Evolutionary conservation across 495 filamentous ascomycete species (phyloP), one percentile per base, ranked within the genome.

Genomic region (Hypoxylon trugodes): DNA sequence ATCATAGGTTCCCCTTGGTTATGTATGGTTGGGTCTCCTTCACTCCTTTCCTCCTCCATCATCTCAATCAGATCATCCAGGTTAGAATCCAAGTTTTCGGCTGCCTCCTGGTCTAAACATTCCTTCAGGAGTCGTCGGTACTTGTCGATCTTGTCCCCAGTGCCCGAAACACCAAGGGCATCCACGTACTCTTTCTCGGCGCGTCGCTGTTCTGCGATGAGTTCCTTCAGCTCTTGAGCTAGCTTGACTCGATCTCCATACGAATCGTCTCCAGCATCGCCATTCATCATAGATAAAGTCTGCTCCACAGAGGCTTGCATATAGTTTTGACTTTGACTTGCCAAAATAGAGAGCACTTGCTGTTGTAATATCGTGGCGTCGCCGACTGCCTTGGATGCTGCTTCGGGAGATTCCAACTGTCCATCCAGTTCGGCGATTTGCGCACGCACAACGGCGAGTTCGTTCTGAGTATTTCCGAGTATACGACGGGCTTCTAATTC

Each of bases 401-500:
- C 68, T 6, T 82, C 80, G 24, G 77, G 78, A 12, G 77, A 49
- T 57, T 82, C 80, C 22, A 81, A 54, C 28, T 75, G 70, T 6
- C 63, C 61, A 19, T 79, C 73, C 4, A 84, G 68, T 19, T 85
- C 84, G 18, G 77, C 68, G 19, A 84, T 75, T 52, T 83, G 73
- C 22, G 77, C 73, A 18, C 74, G 76, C 16, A 86, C 73, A 5
- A 74, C 75, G 4, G 77, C 75, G 10, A 87, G 69, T 65, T 90
- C 87, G 6, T 74, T 79, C 30, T 83, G 76, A 3, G 84, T 80
- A 54, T 81, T 82, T 18, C 61, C 63, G 7, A 85, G 71, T 41
- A 89, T 81, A 3, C 84, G 80, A 36, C 81, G 74, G 2, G 86
- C 85, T 41, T 89, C 87, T 24, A 71, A 74, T 40, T 84, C 77